These are phyloP conservation scores for Blastocystis sp. DNA, from an alignment of 352 stramenopile genomes.

Conservation along the genomic window DNA sequence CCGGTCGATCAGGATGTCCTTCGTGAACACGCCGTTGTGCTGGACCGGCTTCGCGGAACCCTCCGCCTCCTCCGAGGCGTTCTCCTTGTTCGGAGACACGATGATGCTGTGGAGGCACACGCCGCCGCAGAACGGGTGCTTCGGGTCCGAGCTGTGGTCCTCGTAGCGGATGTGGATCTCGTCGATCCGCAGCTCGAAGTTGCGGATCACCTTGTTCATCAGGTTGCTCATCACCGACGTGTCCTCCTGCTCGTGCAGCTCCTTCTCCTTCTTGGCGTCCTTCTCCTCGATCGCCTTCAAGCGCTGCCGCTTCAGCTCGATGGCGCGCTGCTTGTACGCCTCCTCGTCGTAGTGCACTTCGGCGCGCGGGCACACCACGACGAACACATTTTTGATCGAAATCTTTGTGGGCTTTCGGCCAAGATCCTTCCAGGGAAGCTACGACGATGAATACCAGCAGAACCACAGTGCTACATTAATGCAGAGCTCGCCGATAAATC, in stretches of 20 bases:
- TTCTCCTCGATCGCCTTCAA: slow-evolving; percentile 70
- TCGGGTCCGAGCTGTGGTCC: slow-evolving; percentile 68
- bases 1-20: slow-evolving; percentile 32
- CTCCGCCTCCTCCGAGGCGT: neutral
- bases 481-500: slow-evolving; percentile 61
- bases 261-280: slow-evolving; percentile 51
- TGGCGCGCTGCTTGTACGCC: neutral
- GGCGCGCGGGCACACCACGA: slow-evolving; percentile 60
- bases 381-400: slow-evolving; percentile 40
- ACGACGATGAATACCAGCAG: slow-evolving; percentile 3
- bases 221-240: slow-evolving; percentile 45
- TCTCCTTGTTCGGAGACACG: slow-evolving; percentile 46
- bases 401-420: slow-evolving; percentile 57
- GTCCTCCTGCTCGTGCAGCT: slow-evolving; percentile 66
- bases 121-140: slow-evolving; percentile 61
- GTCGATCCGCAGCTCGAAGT: slow-evolving; percentile 45
- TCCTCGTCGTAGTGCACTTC: slow-evolving; percentile 67
- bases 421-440: slow-evolving; percentile 69
- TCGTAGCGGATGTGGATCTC: slow-evolving; percentile 67
- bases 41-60: slow-evolving; percentile 16
- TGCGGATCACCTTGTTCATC: slow-evolving; percentile 60
- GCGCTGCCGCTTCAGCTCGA: slow-evolving; percentile 55
- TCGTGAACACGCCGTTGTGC: slow-evolving; percentile 62
- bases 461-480: slow-evolving; percentile 19
- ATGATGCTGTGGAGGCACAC: slow-evolving; percentile 36